Percentiles rank a stretch among this genome's conserved stretches.
phyloP scores from a whole-genome alignment of 345 rosid species.

The Excoecaria agallocha region DNA sequence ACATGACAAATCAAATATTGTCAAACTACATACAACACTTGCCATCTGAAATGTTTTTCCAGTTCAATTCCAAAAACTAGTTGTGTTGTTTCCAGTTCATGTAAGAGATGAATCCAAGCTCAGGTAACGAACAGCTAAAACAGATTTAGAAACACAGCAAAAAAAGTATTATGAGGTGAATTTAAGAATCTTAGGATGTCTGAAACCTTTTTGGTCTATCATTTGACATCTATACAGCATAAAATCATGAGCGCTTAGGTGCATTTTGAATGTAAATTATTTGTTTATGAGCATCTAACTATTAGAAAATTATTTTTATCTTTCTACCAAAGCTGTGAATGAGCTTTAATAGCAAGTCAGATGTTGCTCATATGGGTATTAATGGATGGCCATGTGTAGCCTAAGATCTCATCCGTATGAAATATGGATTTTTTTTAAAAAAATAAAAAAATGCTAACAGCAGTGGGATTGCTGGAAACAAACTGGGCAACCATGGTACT shows the following conservation, averaged over 20 bases:
- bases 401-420: neutral
- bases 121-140: neutral
- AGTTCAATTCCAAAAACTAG: too few relatives aligned
- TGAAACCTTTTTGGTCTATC: constrained; percentile 17
- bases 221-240: too few relatives aligned
- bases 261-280: too few relatives aligned
- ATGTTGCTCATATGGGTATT: neutral
- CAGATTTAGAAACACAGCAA: constrained; percentile 1
- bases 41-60: too few relatives aligned
- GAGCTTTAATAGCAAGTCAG: neutral
- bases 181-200: constrained; percentile 15
- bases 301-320: neutral
- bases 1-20: neutral
- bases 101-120: too few relatives aligned
- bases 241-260: too few relatives aligned
- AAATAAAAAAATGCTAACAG: neutral
- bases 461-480: neutral
- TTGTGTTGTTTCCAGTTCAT: too few relatives aligned
- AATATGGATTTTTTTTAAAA: neutral
- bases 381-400: neutral
- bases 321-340: neutral
- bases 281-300: too few relatives aligned
- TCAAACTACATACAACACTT: too few relatives aligned
- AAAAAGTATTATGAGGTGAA: constrained; percentile 19
- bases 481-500: neutral